Conservation (phyloP, 805 yeast species). For the Metschnikowia henanensis region DNA sequence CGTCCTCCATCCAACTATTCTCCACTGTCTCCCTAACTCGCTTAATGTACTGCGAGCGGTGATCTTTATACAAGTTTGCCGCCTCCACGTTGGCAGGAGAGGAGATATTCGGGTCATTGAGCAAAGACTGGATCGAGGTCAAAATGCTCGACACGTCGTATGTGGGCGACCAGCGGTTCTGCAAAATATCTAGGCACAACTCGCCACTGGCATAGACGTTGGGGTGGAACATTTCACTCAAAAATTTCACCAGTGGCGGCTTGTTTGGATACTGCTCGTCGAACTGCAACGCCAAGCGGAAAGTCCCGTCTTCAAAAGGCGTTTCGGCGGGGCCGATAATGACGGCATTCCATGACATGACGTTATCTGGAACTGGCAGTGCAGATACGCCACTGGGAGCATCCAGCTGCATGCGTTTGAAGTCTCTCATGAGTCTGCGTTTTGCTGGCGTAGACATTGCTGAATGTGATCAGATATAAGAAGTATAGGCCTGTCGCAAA, state of each 20-base stretch:
- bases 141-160: constrained; percentile 95
- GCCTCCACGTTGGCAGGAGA: constrained; percentile 99
- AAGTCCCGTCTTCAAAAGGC: constrained; percentile 98
- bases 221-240: constrained; percentile 96
- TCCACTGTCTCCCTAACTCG: constrained; percentile 95
- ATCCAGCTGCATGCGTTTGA: constrained; percentile 95
- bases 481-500: too few relatives aligned
- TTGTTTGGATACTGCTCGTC: constrained; percentile 98
- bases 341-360: constrained; percentile 97
- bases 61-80: constrained; percentile 92
- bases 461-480: not conserved
- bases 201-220: constrained; percentile 96
- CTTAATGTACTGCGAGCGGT: constrained; percentile 86
- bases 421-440: constrained; percentile 97
- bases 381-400: constrained; percentile 99
- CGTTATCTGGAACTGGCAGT: constrained; percentile 94
- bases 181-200: constrained; percentile 91
- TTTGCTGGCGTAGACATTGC: constrained; percentile 97
- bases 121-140: constrained; percentile 86
- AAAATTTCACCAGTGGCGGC: constrained; percentile 90
- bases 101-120: constrained; percentile 94
- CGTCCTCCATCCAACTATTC: constrained; percentile 86
- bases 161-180: constrained; percentile 98
- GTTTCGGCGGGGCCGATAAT: constrained; percentile 97
- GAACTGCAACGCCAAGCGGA: constrained; percentile 79